Conservation (phyloP, 108 stramenopile species). For the Cyclotella cryptica region DNA sequence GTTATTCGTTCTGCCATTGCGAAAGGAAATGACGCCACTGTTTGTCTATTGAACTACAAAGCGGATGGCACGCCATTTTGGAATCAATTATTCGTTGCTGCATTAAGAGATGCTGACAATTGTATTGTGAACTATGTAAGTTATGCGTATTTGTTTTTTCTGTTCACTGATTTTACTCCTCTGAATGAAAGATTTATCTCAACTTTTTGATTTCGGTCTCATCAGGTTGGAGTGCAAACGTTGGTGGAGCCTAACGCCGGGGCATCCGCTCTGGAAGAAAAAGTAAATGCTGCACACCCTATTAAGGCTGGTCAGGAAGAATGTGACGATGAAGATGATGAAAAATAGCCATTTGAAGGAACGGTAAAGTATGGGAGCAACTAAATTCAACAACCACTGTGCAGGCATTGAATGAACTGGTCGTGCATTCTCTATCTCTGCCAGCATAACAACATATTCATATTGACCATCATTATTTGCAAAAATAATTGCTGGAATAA, state of each 20-base stretch:
- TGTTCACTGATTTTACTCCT: not conserved
- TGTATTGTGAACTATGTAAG: conserved; percentile 95
- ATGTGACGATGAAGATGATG: conserved; percentile 29
- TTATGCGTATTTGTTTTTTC: conserved; percentile 3
- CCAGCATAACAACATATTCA: no score
- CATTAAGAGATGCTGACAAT: conserved; percentile 91
- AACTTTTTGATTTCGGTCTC: not conserved
- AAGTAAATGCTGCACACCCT: conserved; percentile 85
- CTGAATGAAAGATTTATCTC: not conserved
- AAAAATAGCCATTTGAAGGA: not conserved
- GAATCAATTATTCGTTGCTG: conserved; percentile 98
- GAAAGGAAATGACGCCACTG: conserved; percentile 87
- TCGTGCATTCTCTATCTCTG: no score
- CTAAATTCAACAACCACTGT: not conserved
- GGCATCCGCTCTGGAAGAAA: conserved; percentile 78
- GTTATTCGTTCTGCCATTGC: conserved; percentile 83
- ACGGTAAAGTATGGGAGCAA: not conserved
- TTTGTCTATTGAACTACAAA: conserved; percentile 96
- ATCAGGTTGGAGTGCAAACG: conserved; percentile 90
- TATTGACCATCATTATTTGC: no score
- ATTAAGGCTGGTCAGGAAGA: conserved; percentile 32
- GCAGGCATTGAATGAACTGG: no score
- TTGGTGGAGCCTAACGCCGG: conserved; percentile 85
- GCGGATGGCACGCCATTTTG: conserved; percentile 98
- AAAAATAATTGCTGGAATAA: no score